Percentiles rank a stretch among this genome's conserved stretches.
Conservation (phyloP, 2,329 filamentous ascomycete species). For the Aspergillus sp. region DNA sequence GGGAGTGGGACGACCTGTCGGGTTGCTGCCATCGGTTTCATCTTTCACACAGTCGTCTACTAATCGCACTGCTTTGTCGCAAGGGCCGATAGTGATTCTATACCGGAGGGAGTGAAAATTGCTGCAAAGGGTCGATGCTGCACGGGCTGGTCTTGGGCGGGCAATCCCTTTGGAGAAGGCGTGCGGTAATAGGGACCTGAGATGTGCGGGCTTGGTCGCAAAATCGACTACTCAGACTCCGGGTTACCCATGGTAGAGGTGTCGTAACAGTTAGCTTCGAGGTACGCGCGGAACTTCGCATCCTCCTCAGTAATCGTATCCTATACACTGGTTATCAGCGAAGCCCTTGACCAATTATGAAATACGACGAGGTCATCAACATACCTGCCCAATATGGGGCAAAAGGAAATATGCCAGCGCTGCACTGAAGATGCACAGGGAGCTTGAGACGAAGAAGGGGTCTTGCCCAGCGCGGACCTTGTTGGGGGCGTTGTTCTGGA, state of each 20-base stretch:
- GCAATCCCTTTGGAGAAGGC: not conserved
- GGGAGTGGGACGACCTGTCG: not conserved
- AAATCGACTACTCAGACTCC: slow-evolving; percentile 2
- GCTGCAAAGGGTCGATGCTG: not conserved
- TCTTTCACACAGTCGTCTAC: not conserved
- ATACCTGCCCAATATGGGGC: slow-evolving; percentile 65
- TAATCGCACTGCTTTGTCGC: not conserved
- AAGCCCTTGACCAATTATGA: not conserved
- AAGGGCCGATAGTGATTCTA: not conserved
- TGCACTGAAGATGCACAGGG: slow-evolving; percentile 73
- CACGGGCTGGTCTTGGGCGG: not conserved
- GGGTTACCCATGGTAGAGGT: slow-evolving; percentile 54
- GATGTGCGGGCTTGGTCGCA: slow-evolving; percentile 6
- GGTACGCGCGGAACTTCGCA: slow-evolving; percentile 67
- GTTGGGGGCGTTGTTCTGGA: slow-evolving; percentile 56
- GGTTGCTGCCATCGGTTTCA: not conserved
- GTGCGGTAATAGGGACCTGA: slow-evolving; percentile 1
- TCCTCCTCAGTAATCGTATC: slow-evolving; percentile 83
- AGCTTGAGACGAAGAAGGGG: slow-evolving; percentile 82
- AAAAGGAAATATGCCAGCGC: slow-evolving; percentile 64
- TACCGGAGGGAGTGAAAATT: not conserved
- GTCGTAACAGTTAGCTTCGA: slow-evolving; percentile 75
- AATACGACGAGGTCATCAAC: not conserved
- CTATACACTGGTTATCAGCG: slow-evolving; percentile 44
- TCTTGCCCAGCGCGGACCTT: slow-evolving; percentile 68